Evolutionary conservation across 192 early-diverging fungal genomes (phyloP), one percentile per base, ranked within the genome.

Genomic region (Linderina pennispora): DNA sequence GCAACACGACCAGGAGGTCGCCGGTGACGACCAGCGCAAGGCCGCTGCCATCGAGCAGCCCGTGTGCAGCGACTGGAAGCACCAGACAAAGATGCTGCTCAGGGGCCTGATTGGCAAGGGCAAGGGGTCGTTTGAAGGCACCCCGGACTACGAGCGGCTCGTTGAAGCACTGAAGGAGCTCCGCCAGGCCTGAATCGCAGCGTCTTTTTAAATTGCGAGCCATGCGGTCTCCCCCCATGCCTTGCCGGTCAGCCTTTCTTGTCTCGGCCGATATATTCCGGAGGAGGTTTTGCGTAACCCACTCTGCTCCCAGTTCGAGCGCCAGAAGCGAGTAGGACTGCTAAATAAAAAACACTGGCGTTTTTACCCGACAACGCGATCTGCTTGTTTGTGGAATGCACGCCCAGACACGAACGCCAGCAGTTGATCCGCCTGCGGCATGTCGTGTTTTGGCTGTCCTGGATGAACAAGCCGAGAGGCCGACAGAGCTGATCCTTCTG

Each of bases 51-150:
- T 51, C 11, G 60, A 48, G 19, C 48, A 55, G 20, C 36, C 73
- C 5, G 88, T 94, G 18, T 90, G 89, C 49, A 77, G 80, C 19
- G 93, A 97, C 59, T 97, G 93, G 92, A 69, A 64, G 42, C 92
- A 92, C 50, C 90, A 96, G 55, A 75, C 87, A 8, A 83, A 81
- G 53, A 84, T 80, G 70, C 66, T 88, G 25, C 58, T 97, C 51
- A 88, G 86, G 41, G 81, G 88, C 18, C 66, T 97, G 45, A 81
- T 95, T 48, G 86, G 88, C 24, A 82, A 85, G 40, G 84, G 86
- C 13, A 89, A 87, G 67, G 78, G 71, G 48, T 62, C 65, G 1
- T 91, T 83, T 69, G 89, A 86, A 21, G 81, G 79, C 14, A 76
- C 77, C 13, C 58, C 75, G 15, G 58, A 56, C 8, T 85, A 79